Evolutionary conservation across 805 yeast genomes (phyloP).

Genomic region (Ogataea zsoltii): DNA sequence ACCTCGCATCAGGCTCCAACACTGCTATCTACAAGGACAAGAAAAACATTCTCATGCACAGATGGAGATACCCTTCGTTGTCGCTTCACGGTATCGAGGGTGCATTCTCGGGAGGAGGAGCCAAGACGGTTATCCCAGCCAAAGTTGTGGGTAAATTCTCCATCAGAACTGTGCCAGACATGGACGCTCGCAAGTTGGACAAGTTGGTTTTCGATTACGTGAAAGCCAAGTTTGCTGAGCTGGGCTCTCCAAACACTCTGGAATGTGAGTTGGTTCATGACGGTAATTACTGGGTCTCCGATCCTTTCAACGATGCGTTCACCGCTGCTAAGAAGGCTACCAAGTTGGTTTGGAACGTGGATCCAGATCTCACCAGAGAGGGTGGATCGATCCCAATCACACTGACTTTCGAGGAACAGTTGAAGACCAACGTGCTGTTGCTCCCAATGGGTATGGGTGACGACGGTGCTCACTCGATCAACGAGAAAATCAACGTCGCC

Average conservation of each 20-base stretch:
- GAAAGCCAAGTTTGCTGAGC: conserved; percentile 59
- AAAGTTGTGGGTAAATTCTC: conserved; percentile 93
- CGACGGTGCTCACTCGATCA: conserved; percentile 98
- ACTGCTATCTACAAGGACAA: conserved; percentile 77
- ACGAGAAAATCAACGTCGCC: conserved; percentile 86
- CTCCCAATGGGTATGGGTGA: conserved; percentile 99
- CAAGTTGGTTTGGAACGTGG: conserved; percentile 89
- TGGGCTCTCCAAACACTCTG: conserved; percentile 76
- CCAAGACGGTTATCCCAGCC: conserved; percentile 97
- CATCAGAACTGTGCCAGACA: conserved; percentile 95
- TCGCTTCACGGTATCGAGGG: conserved; percentile 98
- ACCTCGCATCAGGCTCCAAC: conserved; percentile 84
- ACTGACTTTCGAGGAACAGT: conserved; percentile 83
- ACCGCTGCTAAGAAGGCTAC: conserved; percentile 95
- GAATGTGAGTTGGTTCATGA: conserved; percentile 82
- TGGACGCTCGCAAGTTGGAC: conserved; percentile 77
- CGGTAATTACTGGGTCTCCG: conserved; percentile 95
- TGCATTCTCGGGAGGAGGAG: conserved; percentile 93
- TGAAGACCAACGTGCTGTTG: conserved; percentile 81
- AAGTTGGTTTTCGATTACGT: conserved; percentile 73
- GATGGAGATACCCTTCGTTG: conserved; percentile 98
- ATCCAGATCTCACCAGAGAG: conserved; percentile 97
- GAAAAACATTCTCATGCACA: conserved; percentile 88
- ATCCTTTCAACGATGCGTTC: conserved; percentile 90
- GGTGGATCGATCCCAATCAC: conserved; percentile 99